Base-by-base conservation (phyloP, 495 filamentous ascomycete species). In the Tuber melanosporum region DNA sequence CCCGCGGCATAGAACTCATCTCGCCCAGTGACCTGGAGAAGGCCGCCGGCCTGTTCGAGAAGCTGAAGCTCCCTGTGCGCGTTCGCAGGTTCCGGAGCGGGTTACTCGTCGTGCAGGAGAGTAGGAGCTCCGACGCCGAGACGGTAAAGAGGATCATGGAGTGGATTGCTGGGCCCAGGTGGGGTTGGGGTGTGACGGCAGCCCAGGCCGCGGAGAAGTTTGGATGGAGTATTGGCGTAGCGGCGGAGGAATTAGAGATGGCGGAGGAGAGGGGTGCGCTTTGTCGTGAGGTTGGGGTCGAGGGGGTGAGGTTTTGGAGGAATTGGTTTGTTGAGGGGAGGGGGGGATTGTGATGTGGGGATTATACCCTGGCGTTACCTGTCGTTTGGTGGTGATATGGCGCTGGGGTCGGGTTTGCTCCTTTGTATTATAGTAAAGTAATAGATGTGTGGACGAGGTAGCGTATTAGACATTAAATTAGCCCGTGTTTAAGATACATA, bases 201-300 rank as follows among this genome's bases (percentile, higher is more conserved):
- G 91, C 95, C 80, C 94, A 98, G 83, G 89, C 89, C 0, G 95
- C 95, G 0, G 93, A 97, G 85, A 88, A 88, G 72, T 99, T 99
- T 85, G 93, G 94, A 39, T 99, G 95, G 95, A 98, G 95, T 84
- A 92, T 99, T 22, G 96, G 96, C n/a, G 95, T 99, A 36, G 96
- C 95, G 6, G 90, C 90, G 73, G 96, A 98, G 83, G 96, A 98
- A 84, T 85, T 99, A 45, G 94, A 97, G 85, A 98, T 98, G 95
- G 95, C 95, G 9, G 94, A 94, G 84, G 92, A 96, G 84, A 90
- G 88, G 79, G 95, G 96, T 0, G 89, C 90, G 19, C 84, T 97
- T 39, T 95, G 93, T 83, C 89, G 93, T 74, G 93, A 97, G 81
- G 93, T 93, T 78, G 89, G 93, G 9, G 89, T 95, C 45, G 93